Base-by-base conservation (phyloP, 2,329 filamentous ascomycete genomes). In the Emmonsia crescens region DNA sequence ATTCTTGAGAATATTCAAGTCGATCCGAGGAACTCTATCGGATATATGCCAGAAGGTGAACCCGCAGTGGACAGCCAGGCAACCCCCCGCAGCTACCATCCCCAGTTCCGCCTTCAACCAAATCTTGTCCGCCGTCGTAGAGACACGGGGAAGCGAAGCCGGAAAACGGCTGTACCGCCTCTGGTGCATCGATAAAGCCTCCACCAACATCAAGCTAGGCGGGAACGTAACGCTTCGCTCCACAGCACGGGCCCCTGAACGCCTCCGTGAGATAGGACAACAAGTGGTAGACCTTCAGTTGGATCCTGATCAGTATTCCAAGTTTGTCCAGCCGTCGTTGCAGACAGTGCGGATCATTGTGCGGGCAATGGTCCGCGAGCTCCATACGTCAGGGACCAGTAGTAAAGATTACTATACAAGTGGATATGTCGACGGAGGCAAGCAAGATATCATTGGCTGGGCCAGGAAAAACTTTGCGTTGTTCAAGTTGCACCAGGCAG, bases 61-160 rank as follows among this genome's bases (percentile, higher is more conserved):
- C 6, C 61, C 66, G 55, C 51, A 59, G 31, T 65, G 65, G 64
- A 64, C 64, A 24, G 49, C 57, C 24, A 51, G 61, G 21, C 61
- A 61, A 16, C 67, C 61, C 38, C 65, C 65, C 29, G 46, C 70
- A 38, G 66, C 67, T 21, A 66, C 68, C 60, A 67, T 78, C 33
- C 69, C 74, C 14, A 66, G 75, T 0, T 68, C 70, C 2, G 71
- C 79, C 5, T 84, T 85, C 74, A 80, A 84, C 63, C 67, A 69
- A 21, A 64, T 85, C 6, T 78, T 88, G 6, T 74, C 78, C 51
- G 82, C 80, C n/a, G 74, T 85, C 9, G 78, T 82, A 2, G 76
- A 79, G 33, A 73, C 74, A 0, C 76, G 79, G 55, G 81, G 80
- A 60, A 80, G 77, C 61, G 61, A 64, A 10, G 74, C 74, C 40